These are phyloP conservation scores for Hypoxylon sp. DNA, from an alignment of 2,329 filamentous ascomycete species.

Conservation along the genomic window DNA sequence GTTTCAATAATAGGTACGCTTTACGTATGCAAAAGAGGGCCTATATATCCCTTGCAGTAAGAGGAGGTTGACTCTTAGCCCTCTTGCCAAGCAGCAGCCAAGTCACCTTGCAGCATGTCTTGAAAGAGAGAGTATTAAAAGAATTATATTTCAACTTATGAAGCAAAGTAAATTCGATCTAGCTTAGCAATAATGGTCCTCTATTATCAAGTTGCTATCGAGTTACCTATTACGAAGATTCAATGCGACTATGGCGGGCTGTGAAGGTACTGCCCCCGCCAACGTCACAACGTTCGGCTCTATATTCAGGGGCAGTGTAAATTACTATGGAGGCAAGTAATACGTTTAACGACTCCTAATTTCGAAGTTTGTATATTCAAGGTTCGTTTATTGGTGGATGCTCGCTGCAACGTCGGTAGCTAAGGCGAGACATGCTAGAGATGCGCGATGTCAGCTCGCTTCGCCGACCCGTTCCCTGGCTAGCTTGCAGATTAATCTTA, in stretches of 20 bases:
- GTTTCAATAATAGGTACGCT: background rate
- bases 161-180: background rate
- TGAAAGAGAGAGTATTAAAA: background rate
- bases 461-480: background rate
- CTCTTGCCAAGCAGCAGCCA: background rate
- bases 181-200: background rate
- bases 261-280: slow-evolving; percentile 9
- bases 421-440: slow-evolving; percentile 1
- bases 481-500: background rate
- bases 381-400: slow-evolving; percentile 4
- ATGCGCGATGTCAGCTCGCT: slow-evolving; percentile 9
- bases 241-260: background rate
- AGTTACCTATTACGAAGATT: background rate
- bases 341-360: background rate
- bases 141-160: background rate
- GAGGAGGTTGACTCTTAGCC: background rate
- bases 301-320: background rate
- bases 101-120: background rate
- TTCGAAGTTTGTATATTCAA: slow-evolving; percentile 1
- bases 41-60: background rate
- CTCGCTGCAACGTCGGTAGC: background rate
- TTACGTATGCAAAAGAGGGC: background rate
- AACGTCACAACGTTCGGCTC: slow-evolving; percentile 4
- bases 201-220: background rate
- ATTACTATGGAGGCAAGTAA: background rate